These are phyloP conservation scores for Paramecium biaurelia DNA, from an alignment of 73 alveolate species.

Conservation along the genomic window DNA sequence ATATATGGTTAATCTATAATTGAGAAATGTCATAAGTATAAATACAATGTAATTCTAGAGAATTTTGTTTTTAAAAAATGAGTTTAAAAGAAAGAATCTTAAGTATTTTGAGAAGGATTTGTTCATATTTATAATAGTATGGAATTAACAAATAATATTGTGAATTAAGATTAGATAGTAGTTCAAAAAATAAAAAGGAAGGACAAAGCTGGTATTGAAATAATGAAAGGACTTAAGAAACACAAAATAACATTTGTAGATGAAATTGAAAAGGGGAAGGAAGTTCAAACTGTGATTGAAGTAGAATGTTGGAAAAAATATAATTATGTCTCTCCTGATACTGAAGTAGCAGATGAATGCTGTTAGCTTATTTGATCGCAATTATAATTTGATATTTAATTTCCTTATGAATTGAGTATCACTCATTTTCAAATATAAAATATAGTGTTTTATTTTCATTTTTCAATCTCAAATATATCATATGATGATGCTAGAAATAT, in stretches of 20 bases:
- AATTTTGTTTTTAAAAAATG: neutral
- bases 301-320: conserved; percentile 24
- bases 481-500: neutral
- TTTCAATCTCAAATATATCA: neutral
- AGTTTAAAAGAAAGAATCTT: neutral
- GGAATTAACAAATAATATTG: neutral
- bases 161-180: neutral
- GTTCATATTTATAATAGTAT: neutral
- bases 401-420: neutral
- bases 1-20: neutral
- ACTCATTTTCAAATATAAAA: neutral
- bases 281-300: neutral
- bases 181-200: neutral
- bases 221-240: neutral
- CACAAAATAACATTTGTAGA: conserved; percentile 2
- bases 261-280: neutral
- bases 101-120: neutral
- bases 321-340: neutral
- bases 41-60: neutral
- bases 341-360: neutral
- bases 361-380: neutral
- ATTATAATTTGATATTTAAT: neutral
- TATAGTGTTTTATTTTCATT: neutral
- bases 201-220: neutral
- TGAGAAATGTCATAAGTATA: neutral